Base-by-base conservation (phyloP, 78 protist species). In the Chrysochromulina tobinii region DNA sequence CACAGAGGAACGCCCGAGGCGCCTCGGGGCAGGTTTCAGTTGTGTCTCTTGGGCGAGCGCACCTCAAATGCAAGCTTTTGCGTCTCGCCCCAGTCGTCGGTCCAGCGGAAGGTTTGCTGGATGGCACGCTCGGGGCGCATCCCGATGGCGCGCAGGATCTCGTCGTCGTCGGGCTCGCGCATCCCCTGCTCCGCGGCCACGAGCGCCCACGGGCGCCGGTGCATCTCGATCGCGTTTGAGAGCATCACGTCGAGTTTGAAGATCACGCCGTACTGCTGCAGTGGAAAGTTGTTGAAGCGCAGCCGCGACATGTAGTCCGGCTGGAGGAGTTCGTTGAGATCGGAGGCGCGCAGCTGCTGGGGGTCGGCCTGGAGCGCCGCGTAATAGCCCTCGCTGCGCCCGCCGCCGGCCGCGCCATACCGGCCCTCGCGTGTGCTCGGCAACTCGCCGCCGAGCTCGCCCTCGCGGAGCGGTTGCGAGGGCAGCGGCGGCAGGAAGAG, bases 41-140 rank as follows among this genome's bases (percentile, higher is more conserved):
- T 38, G 38, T 38, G 38, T 38, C 38, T 38, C 38, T 38, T 38
- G 38, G 38, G 38, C 38, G 38, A 38, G 38, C 38, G 38, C 38
- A 38, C 38, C 38, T 75, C 83, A 57, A 50, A 75, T 8, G 83
- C 55, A 12, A 75, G 83, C 23, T 4, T 1, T 7, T 50, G 83
- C 14, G 57, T 3, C 25, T 12, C 58, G 51, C 83, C 83, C 83
- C 83, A 75, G 83, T 75, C 83, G 57, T 75, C 83, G 58, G 25
- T 38, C 83, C 83, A 75, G 58, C 54, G 83, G 83, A 75, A 75
- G 83, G 50, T n/a, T 9, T 18, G 72, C 72, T 66, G 27, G 27
- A 66, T 18, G n/a, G 72, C 72, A 20, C 72, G 72, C 72, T 66
- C 72, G 72, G 72, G 27, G 72, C 72, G 72, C 72, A 66, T 66